A percentile compares a stretch with the other conserved stretches of the same genome.
Conservation (phyloP, 2,329 filamentous ascomycete genomes). For the Lithohypha guttulata region DNA sequence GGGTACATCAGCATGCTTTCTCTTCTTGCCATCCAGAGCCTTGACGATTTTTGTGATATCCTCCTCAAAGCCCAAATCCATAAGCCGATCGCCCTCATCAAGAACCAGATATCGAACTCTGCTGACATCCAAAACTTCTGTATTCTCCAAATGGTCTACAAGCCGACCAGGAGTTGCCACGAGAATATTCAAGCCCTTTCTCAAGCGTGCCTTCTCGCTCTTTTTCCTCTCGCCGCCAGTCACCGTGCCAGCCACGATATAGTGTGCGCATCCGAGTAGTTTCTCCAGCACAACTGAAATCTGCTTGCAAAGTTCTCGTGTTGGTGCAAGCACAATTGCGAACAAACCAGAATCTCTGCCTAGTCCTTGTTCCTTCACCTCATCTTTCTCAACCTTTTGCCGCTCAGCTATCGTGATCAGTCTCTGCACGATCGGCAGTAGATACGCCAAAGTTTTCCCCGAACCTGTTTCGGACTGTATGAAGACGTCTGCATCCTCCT, state of each 20-base stretch:
- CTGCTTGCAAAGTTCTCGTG: conserved; percentile 87
- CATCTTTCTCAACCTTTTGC: conserved; percentile 34
- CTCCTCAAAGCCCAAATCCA: conserved; percentile 95
- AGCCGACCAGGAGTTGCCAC: conserved; percentile 89
- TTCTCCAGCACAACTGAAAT: conserved; percentile 79
- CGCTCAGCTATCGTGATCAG: conserved; percentile 59
- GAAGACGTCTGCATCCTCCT: conserved; percentile 79
- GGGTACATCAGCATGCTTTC: conserved; percentile 50
- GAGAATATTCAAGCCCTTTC: conserved; percentile 91
- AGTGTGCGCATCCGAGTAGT: conserved; percentile 77
- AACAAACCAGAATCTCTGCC: conserved; percentile 83
- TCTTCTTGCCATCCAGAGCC: conserved; percentile 57
- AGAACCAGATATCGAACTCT: conserved; percentile 88
- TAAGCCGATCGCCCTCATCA: conserved; percentile 93
- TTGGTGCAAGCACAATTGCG: conserved; percentile 86
- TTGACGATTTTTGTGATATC: conserved; percentile 80
- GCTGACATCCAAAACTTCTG: conserved; percentile 74
- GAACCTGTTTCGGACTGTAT: conserved; percentile 96
- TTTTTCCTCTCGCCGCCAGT: conserved; percentile 63
- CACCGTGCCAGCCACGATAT: conserved; percentile 84
- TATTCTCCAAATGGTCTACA: conserved; percentile 86
- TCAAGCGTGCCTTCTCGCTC: conserved; percentile 80
- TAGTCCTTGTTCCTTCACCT: conserved; percentile 36
- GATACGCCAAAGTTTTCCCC: conserved; percentile 92
- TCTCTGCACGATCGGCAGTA: conserved; percentile 81